Evolutionary conservation across 805 yeast species (phyloP).

Genomic region (Clavispora fructus): DNA sequence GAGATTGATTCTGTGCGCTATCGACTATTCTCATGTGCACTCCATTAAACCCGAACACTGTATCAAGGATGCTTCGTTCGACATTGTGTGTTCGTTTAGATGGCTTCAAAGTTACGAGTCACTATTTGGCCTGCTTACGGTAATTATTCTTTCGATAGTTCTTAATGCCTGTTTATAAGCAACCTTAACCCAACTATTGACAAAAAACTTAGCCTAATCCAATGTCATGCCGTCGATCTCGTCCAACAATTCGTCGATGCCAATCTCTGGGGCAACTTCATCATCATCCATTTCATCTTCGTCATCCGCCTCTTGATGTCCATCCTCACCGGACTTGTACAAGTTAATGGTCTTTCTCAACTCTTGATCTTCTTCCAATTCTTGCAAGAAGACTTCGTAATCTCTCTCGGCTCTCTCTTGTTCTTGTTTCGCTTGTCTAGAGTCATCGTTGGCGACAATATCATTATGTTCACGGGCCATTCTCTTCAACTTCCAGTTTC

Average conservation of each 20-base stretch:
- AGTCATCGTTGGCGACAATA: constrained; percentile 65
- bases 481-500: constrained; percentile 90
- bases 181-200: neutral
- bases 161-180: neutral
- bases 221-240: constrained; percentile 92
- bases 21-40: neutral
- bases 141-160: neutral
- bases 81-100: too few species aligned
- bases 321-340: constrained; percentile 56
- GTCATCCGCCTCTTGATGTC: constrained; percentile 24
- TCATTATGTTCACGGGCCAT: constrained; percentile 96
- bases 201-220: constrained; percentile 39
- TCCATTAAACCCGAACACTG: neutral
- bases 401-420: constrained; percentile 90
- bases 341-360: constrained; percentile 85
- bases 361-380: constrained; percentile 94
- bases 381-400: constrained; percentile 93
- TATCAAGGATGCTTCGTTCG: too few species aligned
- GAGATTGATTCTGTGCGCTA: neutral
- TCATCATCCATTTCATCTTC: constrained; percentile 51
- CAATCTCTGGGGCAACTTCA: constrained; percentile 83
- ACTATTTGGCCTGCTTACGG: too few species aligned
- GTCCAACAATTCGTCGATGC: constrained; percentile 87
- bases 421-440: constrained; percentile 79
- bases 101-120: too few species aligned